phyloP scores from a whole-genome alignment of 1,284 basidiomycete species.

The Ceratobasidium sp. region DNA sequence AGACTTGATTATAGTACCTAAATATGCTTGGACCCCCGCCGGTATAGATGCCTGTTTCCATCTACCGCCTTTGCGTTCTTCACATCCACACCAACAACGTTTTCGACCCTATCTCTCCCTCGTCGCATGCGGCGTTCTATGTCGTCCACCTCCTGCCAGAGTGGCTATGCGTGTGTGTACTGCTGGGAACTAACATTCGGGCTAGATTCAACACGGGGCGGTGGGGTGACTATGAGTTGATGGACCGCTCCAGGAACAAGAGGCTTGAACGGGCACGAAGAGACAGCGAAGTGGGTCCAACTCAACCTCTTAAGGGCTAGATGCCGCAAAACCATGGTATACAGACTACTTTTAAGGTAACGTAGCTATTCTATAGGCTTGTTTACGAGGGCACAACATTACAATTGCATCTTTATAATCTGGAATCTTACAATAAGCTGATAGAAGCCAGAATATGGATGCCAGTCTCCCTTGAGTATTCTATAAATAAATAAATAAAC shows the following conservation, averaged over 20 bases:
- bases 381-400: too few species aligned
- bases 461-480: too few species aligned
- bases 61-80: conserved; percentile 8
- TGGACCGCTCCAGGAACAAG: not conserved
- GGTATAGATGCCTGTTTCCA: not conserved
- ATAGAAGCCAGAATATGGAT: too few species aligned
- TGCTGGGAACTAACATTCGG: not conserved
- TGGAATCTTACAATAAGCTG: too few species aligned
- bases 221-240: not conserved
- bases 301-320: too few species aligned
- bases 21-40: too few species aligned
- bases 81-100: not conserved
- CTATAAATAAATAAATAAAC: too few species aligned
- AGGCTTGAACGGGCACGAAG: not conserved
- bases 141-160: not conserved
- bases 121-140: not conserved
- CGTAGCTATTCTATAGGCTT: too few species aligned
- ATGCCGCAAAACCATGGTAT: too few species aligned
- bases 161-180: not conserved
- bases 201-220: not conserved
- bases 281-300: too few species aligned
- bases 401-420: too few species aligned
- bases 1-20: not conserved
- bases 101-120: not conserved
- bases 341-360: too few species aligned